These are phyloP conservation scores for Stephania cephalantha DNA, from an alignment of 164 flowering plant species.

Conservation along the genomic window DNA sequence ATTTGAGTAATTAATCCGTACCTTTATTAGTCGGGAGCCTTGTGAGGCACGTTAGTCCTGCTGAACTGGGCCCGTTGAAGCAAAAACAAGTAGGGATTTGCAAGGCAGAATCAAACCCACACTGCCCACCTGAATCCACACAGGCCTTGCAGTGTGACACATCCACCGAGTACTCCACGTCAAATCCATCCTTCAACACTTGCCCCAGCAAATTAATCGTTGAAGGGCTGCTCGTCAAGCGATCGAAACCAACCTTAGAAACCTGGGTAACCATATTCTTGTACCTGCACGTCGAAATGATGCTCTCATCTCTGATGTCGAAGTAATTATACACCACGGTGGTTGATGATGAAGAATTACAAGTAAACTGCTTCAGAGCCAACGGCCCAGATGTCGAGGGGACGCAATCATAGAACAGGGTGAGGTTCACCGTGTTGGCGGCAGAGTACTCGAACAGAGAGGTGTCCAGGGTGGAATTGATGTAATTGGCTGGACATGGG, in stretches of 20 bases:
- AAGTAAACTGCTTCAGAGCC: not conserved
- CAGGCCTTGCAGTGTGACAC: conserved; percentile 3
- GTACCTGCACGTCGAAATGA: not conserved
- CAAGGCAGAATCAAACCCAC: conserved; percentile 6
- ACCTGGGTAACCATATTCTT: not conserved
- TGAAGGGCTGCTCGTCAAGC: not conserved
- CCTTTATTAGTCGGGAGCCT: not conserved
- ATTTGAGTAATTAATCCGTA: not conserved
- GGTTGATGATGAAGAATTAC: not conserved
- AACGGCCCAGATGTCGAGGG: not conserved
- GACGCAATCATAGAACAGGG: not conserved
- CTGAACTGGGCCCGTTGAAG: not conserved
- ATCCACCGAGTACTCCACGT: conserved; percentile 1
- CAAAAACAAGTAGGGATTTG: conserved; percentile 12
- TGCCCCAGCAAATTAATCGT: too few species aligned
- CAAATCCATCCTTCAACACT: conserved; percentile 10
- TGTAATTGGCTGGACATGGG: not conserved
- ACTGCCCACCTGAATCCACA: conserved; percentile 10
- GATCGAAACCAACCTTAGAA: not conserved
- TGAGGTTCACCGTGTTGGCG: not conserved
- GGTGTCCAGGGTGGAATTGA: not conserved
- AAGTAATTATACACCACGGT: not conserved
- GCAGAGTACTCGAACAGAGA: not conserved
- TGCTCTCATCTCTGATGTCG: not conserved
- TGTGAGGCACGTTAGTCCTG: not conserved